These are phyloP conservation scores for Tetracladium setigerum DNA, from an alignment of 495 filamentous ascomycete genomes.

Conservation along the genomic window DNA sequence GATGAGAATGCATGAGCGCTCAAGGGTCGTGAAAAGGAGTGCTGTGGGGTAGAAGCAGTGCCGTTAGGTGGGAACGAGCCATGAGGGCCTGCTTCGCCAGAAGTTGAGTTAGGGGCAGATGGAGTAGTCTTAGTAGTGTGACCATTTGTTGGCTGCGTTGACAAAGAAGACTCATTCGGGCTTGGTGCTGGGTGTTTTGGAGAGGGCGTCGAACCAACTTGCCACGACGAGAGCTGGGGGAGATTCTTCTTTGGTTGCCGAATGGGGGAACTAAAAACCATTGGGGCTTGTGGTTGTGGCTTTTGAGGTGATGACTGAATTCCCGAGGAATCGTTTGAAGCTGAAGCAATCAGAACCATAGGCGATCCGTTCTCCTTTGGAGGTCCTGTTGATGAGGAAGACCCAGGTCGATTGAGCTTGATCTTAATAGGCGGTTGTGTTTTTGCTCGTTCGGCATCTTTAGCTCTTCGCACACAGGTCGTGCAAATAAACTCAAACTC, in stretches of 20 bases:
- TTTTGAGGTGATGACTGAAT: constrained; percentile 7
- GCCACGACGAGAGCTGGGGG: constrained; percentile 3
- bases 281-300: background rate
- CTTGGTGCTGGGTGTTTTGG: background rate
- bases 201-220: background rate
- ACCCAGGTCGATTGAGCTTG: constrained; percentile 56
- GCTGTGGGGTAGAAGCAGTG: background rate
- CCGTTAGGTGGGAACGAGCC: background rate
- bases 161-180: background rate
- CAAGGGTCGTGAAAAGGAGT: constrained; percentile 1
- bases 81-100: constrained; percentile 3
- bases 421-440: constrained; percentile 56
- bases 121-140: no score
- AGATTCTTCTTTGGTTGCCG: background rate
- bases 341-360: background rate
- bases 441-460: constrained; percentile 41
- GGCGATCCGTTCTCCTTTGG: constrained; percentile 10
- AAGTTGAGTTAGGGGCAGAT: no score
- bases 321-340: constrained; percentile 5
- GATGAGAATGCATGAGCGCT: constrained; percentile 20
- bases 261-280: background rate
- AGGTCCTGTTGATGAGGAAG: constrained; percentile 28
- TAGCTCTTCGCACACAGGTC: constrained; percentile 61
- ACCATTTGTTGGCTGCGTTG: background rate
- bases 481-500: constrained; percentile 86